phyloP scores from a whole-genome alignment of 1,139 yeast species.

The Kazachstania sp. region DNA sequence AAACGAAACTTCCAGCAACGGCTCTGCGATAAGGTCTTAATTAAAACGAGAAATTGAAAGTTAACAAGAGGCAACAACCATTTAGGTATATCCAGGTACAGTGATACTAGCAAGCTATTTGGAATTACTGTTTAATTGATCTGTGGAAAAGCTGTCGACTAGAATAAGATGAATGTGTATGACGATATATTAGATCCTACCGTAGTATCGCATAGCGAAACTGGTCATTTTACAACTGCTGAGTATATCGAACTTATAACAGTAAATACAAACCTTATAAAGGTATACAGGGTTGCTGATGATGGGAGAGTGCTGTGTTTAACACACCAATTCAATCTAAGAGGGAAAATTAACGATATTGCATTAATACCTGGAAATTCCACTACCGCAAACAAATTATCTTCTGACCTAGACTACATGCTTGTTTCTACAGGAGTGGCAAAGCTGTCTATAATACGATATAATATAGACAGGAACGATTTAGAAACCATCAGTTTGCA shows the following conservation, averaged over 20 bases:
- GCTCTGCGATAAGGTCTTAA: too few relatives aligned
- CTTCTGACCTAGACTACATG: constrained; percentile 48
- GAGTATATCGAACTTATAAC: constrained; percentile 49
- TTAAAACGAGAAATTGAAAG: too few relatives aligned
- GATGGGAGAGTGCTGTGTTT: constrained; percentile 40
- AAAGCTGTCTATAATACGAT: constrained; percentile 64
- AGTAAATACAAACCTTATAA: constrained; percentile 65
- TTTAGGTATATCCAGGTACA: too few relatives aligned
- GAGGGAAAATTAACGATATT: constrained; percentile 61
- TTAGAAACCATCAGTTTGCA: constrained; percentile 74
- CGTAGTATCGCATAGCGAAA: constrained; percentile 55
- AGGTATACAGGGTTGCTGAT: constrained; percentile 46
- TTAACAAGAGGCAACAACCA: too few relatives aligned
- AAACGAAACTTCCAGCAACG: too few relatives aligned
- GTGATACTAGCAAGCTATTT: too few relatives aligned
- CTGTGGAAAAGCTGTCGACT: too few relatives aligned
- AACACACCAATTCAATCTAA: constrained; percentile 57
- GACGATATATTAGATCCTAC: constrained; percentile 76
- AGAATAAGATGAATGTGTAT: constrained; percentile 56
- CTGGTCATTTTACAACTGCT: constrained; percentile 53
- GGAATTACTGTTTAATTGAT: too few relatives aligned
- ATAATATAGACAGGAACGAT: constrained; percentile 49
- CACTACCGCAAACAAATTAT: constrained; percentile 15
- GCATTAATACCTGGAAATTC: constrained; percentile 41
- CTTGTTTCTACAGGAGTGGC: constrained; percentile 66